Evolutionary conservation across 2,329 filamentous ascomycete genomes (phyloP).

Genomic region (Cladobotryum protrusum): DNA sequence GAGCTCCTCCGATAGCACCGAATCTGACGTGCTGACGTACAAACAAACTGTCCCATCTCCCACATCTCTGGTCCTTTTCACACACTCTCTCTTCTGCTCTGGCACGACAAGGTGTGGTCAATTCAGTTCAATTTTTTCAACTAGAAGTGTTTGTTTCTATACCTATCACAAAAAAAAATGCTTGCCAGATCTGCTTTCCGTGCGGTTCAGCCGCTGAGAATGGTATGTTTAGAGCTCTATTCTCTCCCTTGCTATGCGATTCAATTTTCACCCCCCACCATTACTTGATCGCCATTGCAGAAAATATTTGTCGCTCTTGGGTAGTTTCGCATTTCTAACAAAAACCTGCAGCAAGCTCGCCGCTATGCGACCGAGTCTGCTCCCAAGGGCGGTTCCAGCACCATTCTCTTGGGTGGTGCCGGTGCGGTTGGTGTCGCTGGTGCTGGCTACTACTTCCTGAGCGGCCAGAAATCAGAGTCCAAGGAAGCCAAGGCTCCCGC

Average conservation of each 20-base stretch:
- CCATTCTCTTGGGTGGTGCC: constrained; percentile 54
- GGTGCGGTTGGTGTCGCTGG: constrained; percentile 51
- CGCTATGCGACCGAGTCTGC: constrained; percentile 62
- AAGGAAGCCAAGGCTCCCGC: constrained; percentile 38
- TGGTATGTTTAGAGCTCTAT: constrained; percentile 40
- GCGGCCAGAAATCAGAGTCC: constrained; percentile 52
- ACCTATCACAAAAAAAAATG: constrained; percentile 44
- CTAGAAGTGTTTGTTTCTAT: too few relatives aligned
- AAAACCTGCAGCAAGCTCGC: constrained; percentile 37
- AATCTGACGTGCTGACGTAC: not conserved
- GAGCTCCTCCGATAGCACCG: constrained; percentile 3
- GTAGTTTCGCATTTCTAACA: not conserved
- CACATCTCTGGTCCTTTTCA: not conserved
- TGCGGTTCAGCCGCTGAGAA: constrained; percentile 57
- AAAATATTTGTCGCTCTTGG: not conserved
- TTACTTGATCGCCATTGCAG: not conserved
- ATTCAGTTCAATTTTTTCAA: too few relatives aligned
- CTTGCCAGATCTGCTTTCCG: constrained; percentile 61
- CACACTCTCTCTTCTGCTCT: not conserved
- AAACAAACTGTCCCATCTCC: not conserved
- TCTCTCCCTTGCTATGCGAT: too few relatives aligned
- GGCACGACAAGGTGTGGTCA: too few relatives aligned
- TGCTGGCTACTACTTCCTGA: constrained; percentile 51
- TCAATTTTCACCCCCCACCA: not conserved
- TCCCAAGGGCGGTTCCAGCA: constrained; percentile 50